These are phyloP conservation scores for Gentiana macrophylla DNA, from an alignment of 257 asterid species.

Conservation along the genomic window DNA sequence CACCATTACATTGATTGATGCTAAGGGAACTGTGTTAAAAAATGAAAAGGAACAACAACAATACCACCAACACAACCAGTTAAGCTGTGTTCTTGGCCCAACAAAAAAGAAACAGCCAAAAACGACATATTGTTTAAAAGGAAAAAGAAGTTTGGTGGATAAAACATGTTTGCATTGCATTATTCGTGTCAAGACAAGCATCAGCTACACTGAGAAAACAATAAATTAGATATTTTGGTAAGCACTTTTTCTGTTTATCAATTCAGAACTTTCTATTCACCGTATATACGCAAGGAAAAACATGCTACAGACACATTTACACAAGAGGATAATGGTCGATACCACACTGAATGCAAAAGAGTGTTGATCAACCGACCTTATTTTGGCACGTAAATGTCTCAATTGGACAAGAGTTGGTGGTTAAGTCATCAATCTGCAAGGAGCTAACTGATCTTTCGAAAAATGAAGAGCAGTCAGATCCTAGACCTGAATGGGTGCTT, in stretches of 20 bases:
- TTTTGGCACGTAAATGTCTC: slow-evolving; percentile 22
- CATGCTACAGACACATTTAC: background rate
- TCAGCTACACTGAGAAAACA: too few species aligned
- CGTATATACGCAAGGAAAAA: background rate
- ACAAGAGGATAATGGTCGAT: background rate
- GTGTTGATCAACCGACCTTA: slow-evolving; percentile 13
- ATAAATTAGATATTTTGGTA: too few species aligned
- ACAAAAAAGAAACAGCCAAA: background rate
- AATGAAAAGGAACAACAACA: too few species aligned
- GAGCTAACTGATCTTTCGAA: slow-evolving; percentile 43
- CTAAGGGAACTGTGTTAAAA: too few species aligned
- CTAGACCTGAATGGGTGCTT: slow-evolving; percentile 20
- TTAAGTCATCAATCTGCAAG: slow-evolving; percentile 49
- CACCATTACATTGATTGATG: too few species aligned
- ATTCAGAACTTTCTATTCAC: background rate
- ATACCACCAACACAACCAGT: too few species aligned
- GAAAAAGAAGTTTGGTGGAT: too few species aligned
- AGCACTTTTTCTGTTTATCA: background rate
- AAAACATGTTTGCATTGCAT: too few species aligned
- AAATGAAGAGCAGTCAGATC: slow-evolving; percentile 29
- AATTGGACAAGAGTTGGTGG: slow-evolving; percentile 19
- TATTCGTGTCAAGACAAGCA: too few species aligned
- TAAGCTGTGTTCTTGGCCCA: background rate
- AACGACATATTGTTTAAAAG: too few species aligned
- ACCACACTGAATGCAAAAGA: slow-evolving; percentile 23